phyloP scores from a whole-genome alignment of 106 monocot genomes.

The Dioscorea zingiberensis region DNA sequence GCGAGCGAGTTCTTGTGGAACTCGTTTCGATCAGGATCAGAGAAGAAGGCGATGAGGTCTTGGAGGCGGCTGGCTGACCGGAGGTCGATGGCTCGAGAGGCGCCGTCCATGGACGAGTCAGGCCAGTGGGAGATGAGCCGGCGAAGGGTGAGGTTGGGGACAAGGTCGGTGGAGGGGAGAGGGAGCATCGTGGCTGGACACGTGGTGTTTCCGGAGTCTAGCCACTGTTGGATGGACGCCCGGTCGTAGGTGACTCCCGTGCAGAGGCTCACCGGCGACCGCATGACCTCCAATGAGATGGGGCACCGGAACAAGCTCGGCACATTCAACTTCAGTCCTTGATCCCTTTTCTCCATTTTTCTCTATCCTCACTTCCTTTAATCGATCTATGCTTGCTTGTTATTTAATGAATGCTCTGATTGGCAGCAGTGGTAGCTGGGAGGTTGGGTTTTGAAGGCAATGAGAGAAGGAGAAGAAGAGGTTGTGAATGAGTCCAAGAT shows the following conservation, averaged over 20 bases:
- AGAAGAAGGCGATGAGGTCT: conserved; percentile 11
- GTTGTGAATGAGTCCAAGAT: not conserved
- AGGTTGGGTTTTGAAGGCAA: not conserved
- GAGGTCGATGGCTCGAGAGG: conserved; percentile 1
- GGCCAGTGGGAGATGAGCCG: conserved; percentile 79
- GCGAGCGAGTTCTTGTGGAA: conserved; percentile 34
- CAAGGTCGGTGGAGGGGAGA: conserved; percentile 69
- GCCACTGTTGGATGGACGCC: conserved; percentile 77
- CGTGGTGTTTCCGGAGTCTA: conserved; percentile 74
- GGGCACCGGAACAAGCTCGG: conserved; percentile 89
- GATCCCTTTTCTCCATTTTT: conserved; percentile 9
- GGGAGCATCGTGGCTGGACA: conserved; percentile 86
- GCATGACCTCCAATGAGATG: conserved; percentile 92
- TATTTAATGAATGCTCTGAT: too few relatives aligned
- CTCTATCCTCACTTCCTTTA: not conserved
- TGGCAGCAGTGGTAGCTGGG: too few relatives aligned
- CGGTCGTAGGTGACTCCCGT: conserved; percentile 98
- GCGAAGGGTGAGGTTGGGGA: conserved; percentile 83
- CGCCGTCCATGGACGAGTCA: not conserved
- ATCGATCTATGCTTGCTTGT: too few relatives aligned
- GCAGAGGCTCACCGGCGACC: conserved; percentile 88
- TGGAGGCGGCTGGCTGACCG: not conserved
- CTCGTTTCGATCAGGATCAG: conserved; percentile 28
- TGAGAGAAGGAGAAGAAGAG: not conserved
- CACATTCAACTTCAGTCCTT: conserved; percentile 40